A percentile compares a stretch with the other conserved stretches of the same genome.
phyloP scores from a whole-genome alignment of 352 stramenopile species.

The Saprolegnia diclina region DNA sequence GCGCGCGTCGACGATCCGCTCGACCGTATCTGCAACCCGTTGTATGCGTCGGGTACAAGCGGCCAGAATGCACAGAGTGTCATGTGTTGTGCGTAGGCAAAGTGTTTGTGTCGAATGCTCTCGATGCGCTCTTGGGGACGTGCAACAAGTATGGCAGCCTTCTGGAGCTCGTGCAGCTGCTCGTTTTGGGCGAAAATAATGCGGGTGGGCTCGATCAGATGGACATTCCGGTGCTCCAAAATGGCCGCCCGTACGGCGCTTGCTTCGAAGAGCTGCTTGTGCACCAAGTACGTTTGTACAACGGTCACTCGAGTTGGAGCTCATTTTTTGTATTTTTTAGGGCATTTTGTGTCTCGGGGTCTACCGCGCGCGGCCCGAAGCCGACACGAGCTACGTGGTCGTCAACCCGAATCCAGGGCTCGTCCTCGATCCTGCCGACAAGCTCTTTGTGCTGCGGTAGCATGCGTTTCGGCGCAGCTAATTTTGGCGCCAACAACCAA shows the following conservation, averaged over 20 bases:
- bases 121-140: constrained; percentile 60
- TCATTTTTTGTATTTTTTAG: constrained; percentile 35
- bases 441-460: constrained; percentile 57
- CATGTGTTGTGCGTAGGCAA: constrained; percentile 29
- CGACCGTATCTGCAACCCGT: constrained; percentile 23
- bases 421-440: constrained; percentile 48
- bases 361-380: constrained; percentile 40
- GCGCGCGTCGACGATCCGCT: constrained; percentile 21
- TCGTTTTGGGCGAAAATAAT: constrained; percentile 43
- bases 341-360: constrained; percentile 52
- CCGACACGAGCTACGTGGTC: constrained; percentile 46
- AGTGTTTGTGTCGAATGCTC: constrained; percentile 70
- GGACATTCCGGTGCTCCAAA: constrained; percentile 40
- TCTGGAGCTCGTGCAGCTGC: constrained; percentile 60
- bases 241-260: constrained; percentile 52
- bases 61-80: background rate
- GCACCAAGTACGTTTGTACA: constrained; percentile 27
- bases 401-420: constrained; percentile 59
- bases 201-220: constrained; percentile 42
- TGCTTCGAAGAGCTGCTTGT: constrained; percentile 56
- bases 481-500: constrained; percentile 33
- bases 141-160: constrained; percentile 53
- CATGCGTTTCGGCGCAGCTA: background rate
- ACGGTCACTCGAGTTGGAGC: too few species aligned
- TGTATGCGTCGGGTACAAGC: constrained; percentile 19